Conservation (phyloP, 108 stramenopile species). For the Cyclotella distinguenda region DNA sequence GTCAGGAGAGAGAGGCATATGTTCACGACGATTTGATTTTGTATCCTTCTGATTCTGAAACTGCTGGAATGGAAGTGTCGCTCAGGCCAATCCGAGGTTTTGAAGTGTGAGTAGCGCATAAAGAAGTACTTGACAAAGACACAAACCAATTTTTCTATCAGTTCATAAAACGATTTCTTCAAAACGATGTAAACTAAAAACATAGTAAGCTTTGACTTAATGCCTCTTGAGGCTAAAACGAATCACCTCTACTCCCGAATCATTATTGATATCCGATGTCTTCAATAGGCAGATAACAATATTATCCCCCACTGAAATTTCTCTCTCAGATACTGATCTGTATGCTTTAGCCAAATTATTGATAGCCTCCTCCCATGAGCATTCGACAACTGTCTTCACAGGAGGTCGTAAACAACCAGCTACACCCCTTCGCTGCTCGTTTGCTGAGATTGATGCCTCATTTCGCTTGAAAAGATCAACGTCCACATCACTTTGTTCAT, state of each 20-base stretch:
- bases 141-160: too few relatives aligned
- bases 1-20: background rate
- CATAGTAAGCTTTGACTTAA: slow-evolving; percentile 7
- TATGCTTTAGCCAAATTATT: slow-evolving; percentile 60
- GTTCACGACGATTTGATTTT: background rate
- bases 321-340: slow-evolving; percentile 81
- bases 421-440: slow-evolving; percentile 39
- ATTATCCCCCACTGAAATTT: slow-evolving; percentile 80
- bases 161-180: too few relatives aligned
- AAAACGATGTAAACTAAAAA: too few relatives aligned
- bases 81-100: too few relatives aligned
- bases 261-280: background rate
- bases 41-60: slow-evolving; percentile 1
- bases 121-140: too few relatives aligned
- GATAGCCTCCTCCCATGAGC: slow-evolving; percentile 62
- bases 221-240: slow-evolving; percentile 18
- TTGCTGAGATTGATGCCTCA: slow-evolving; percentile 30
- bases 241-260: slow-evolving; percentile 5
- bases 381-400: slow-evolving; percentile 47
- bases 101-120: too few relatives aligned
- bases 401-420: slow-evolving; percentile 46
- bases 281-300: slow-evolving; percentile 67
- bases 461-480: slow-evolving; percentile 5
- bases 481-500: background rate
- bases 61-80: slow-evolving; percentile 12